Conservation (phyloP, 768 basidiomycete species). For the Dendrothele bispora region DNA sequence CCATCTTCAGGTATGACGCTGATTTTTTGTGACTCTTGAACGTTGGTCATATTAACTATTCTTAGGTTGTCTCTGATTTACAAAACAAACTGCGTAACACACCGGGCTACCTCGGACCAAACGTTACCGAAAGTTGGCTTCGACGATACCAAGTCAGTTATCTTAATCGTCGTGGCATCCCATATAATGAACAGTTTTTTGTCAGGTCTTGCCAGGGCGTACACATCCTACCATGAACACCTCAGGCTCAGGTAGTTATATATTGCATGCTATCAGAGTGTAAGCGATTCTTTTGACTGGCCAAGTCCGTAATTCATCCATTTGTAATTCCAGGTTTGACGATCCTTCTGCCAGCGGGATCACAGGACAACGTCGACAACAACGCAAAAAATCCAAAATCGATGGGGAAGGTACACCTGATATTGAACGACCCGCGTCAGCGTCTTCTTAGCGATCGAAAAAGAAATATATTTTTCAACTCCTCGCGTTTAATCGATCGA, state of each 20-base stretch:
- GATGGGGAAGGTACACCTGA: neutral
- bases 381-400: constrained; percentile 34
- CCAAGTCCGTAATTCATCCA: neutral
- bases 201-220: constrained; percentile 83
- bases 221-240: constrained; percentile 95
- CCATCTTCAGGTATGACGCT: constrained; percentile 60
- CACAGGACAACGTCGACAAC: constrained; percentile 46
- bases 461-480: too few species aligned
- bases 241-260: constrained; percentile 85
- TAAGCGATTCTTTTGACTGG: constrained; percentile 29
- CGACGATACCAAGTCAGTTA: constrained; percentile 78
- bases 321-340: constrained; percentile 50
- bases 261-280: constrained; percentile 88
- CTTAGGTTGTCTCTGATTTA: constrained; percentile 72
- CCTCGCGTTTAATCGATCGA: too few species aligned
- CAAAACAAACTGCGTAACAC: constrained; percentile 68
- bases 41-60: neutral
- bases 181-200: constrained; percentile 1
- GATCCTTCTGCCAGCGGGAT: constrained; percentile 60
- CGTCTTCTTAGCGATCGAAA: too few species aligned
- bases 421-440: neutral
- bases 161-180: neutral
- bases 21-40: neutral
- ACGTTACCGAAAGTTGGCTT: constrained; percentile 83
- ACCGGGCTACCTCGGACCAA: constrained; percentile 73